Evolutionary conservation across 805 yeast genomes (phyloP), one percentile per base, ranked within the genome.

Genomic region (Suhomyces kilbournensis): DNA sequence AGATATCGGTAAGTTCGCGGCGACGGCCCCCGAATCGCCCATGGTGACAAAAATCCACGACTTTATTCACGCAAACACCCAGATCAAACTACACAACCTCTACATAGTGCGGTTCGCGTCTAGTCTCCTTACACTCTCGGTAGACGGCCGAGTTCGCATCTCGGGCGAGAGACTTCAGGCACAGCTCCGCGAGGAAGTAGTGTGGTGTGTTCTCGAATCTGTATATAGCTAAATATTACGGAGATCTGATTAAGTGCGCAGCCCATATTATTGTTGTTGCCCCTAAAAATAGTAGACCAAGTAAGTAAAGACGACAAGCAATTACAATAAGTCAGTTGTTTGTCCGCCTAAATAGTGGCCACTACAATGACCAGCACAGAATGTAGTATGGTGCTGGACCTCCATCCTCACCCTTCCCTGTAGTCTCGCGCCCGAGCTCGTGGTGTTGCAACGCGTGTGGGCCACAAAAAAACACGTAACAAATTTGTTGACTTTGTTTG

Each of bases 111-210:
- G 57, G 49, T 60, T 68, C 44, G 52, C 53, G 7, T 56, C 66
- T 17, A 48, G 52, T 14, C 42, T 66, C 14, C 32, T 66, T 12
- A 57, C 55, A 46, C 46, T 67, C 7, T 55, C 63, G 2, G 51
- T 49, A 7, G 70, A 67, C 14, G 71, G 70, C 12, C 62, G 53
- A 44, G 42, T 66, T 19, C 63, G 59, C 38, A 45, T 66, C 15
- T 51, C 49, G 25, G 50, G 58, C 34, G 50, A 45, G 7, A 54
- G 44, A 12, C 23, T 42, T 14, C 44, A 45, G 28, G 48, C 23
- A 9, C 39, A 26, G 6, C 19, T 28, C 12, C 46, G 44, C 45
- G 47, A 54, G 14, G 50, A 54, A 7, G 26, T 57, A 10, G 60
- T 61, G 12, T 61, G 63, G 65, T 48, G 48, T 10, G 43, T 46